phyloP scores from a whole-genome alignment of 2,329 filamentous ascomycete species.

The Blumeriella jaapii region DNA sequence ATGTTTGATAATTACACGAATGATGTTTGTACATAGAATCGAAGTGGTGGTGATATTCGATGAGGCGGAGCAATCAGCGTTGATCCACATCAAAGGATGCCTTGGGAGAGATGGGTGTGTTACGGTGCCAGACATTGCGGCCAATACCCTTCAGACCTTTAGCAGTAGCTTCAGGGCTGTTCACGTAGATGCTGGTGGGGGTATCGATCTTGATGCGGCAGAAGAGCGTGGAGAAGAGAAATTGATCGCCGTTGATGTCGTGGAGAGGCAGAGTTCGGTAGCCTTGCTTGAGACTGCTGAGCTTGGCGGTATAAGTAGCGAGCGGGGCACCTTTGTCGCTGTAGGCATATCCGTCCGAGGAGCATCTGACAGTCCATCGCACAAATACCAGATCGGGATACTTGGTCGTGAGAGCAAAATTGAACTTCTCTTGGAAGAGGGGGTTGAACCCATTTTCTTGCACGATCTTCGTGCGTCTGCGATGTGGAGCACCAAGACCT shows the following conservation, averaged over 20 bases:
- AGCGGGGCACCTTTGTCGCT: constrained; percentile 43
- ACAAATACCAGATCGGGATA: constrained; percentile 90
- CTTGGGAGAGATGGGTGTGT: constrained; percentile 23
- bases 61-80: constrained; percentile 6
- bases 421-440: constrained; percentile 68
- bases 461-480: constrained; percentile 68
- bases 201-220: constrained; percentile 66
- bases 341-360: constrained; percentile 60
- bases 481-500: constrained; percentile 60
- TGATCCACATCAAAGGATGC: constrained; percentile 16
- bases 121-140: constrained; percentile 45
- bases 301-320: constrained; percentile 76
- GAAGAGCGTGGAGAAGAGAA: constrained; percentile 89
- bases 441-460: constrained; percentile 91
- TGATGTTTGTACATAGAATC: constrained; percentile 17
- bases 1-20: constrained; percentile 14
- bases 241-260: constrained; percentile 82
- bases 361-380: constrained; percentile 84
- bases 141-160: constrained; percentile 46
- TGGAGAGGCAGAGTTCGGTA: constrained; percentile 86
- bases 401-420: constrained; percentile 80
- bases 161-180: constrained; percentile 36
- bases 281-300: constrained; percentile 78
- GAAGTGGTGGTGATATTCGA: constrained; percentile 6
- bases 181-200: constrained; percentile 44